These are phyloP conservation scores for Mortierella hygrophila DNA, from an alignment of 192 early-diverging fungal species.

Conservation along the genomic window DNA sequence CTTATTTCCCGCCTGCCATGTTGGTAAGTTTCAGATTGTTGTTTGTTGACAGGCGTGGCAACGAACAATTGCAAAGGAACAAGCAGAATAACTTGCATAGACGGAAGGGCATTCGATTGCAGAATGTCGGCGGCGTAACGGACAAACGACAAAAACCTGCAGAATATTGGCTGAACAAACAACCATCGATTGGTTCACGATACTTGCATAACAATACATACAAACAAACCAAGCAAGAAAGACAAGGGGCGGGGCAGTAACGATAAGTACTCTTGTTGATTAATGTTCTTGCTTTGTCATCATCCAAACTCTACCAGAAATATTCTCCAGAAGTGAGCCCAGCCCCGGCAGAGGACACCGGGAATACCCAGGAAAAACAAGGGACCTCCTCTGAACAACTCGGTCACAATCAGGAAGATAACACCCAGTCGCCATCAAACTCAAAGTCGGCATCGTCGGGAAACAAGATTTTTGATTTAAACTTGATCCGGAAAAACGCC, in stretches of 20 bases:
- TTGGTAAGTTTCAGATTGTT: constrained; percentile 13
- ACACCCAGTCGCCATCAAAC: neutral
- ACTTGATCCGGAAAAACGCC: constrained; percentile 2
- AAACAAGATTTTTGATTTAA: neutral
- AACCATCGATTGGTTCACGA: neutral
- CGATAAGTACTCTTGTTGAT: neutral
- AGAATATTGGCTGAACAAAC: neutral
- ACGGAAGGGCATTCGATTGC: neutral
- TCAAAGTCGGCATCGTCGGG: neutral
- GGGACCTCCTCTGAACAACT: neutral
- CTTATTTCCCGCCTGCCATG: constrained; percentile 53
- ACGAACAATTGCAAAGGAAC: too few relatives aligned
- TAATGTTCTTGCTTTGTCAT: neutral
- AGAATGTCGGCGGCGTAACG: neutral
- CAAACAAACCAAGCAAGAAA: too few relatives aligned
- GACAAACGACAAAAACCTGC: neutral
- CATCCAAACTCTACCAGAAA: constrained; percentile 33
- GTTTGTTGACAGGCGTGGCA: neutral
- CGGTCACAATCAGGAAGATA: neutral
- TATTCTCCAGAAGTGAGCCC: constrained; percentile 53
- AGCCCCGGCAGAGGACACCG: constrained; percentile 24
- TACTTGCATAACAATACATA: neutral
- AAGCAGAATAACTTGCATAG: too few relatives aligned
- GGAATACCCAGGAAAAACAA: neutral
- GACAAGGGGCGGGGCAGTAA: neutral